These are phyloP conservation scores for Fallopia convolvulus DNA, from an alignment of 148 eudicot species.

Conservation along the genomic window DNA sequence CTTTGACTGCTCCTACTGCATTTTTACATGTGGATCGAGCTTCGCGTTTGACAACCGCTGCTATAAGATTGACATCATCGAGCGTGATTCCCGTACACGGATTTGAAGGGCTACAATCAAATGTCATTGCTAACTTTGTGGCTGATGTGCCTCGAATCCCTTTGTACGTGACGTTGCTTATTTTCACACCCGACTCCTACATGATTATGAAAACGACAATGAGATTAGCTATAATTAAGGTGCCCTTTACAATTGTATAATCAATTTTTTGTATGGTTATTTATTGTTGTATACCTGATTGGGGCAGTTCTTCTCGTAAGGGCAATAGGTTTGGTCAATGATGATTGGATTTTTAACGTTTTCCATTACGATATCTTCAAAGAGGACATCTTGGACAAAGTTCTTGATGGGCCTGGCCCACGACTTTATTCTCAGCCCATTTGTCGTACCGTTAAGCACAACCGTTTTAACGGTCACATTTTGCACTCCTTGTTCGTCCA, in stretches of 20 bases:
- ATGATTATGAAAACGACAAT: background rate
- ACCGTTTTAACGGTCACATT: slow-evolving; percentile 36
- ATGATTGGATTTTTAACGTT: slow-evolving; percentile 40
- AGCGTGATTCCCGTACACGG: background rate
- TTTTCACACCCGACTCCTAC: slow-evolving; percentile 2
- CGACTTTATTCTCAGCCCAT: slow-evolving; percentile 45
- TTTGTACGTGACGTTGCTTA: background rate
- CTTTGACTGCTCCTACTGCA: background rate
- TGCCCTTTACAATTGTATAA: no score
- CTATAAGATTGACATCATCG: background rate
- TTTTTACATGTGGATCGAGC: slow-evolving; percentile 2
- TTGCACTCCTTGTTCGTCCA: slow-evolving; percentile 34
- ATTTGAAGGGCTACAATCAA: background rate
- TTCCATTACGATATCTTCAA: slow-evolving; percentile 31
- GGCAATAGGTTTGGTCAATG: slow-evolving; percentile 50
- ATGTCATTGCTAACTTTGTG: background rate
- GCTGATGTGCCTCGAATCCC: slow-evolving; percentile 6
- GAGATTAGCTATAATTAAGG: no score
- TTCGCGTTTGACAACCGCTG: background rate
- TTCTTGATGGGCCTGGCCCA: slow-evolving; percentile 44
- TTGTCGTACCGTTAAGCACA: slow-evolving; percentile 27
- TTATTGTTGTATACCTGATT: background rate
- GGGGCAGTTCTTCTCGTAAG: slow-evolving; percentile 28
- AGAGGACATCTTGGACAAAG: slow-evolving; percentile 28
- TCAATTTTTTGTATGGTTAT: no score